Conservation (phyloP, 345 rosid genomes). For the Populus simonii region DNA sequence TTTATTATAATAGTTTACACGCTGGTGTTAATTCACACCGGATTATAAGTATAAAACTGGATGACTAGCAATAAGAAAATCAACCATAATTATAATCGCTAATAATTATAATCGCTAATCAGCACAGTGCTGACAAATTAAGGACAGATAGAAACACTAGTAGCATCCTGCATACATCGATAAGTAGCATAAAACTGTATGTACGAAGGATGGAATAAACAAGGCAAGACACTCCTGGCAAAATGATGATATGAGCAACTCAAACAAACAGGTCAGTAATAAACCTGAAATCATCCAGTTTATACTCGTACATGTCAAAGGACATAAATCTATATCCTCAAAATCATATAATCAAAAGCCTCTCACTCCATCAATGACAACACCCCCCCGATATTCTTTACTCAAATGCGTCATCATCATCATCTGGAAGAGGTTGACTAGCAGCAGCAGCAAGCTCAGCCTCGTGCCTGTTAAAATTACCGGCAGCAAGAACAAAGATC, state of each 20-base stretch:
- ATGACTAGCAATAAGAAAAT: background rate
- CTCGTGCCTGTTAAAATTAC: constrained; percentile 15
- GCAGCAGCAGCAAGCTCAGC: constrained; percentile 23
- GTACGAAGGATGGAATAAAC: background rate
- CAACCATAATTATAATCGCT: background rate
- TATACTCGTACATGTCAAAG: constrained; percentile 10
- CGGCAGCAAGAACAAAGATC: background rate
- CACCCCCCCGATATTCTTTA: background rate
- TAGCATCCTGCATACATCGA: background rate
- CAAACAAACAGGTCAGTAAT: constrained; percentile 5
- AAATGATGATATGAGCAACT: constrained; percentile 8
- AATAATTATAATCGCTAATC: background rate
- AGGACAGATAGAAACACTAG: background rate
- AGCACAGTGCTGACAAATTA: background rate
- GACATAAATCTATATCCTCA: constrained; percentile 16
- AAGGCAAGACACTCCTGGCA: constrained; percentile 5
- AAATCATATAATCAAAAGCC: background rate
- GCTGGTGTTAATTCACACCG: background rate
- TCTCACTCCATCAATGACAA: background rate
- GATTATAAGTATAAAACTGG: too few species aligned
- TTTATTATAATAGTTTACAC: background rate
- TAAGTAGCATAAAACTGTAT: background rate
- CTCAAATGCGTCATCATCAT: constrained; percentile 25
- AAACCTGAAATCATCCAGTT: constrained; percentile 10
- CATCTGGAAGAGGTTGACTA: constrained; percentile 31